Percentiles rank a stretch among this genome's conserved stretches.
phyloP scores from a whole-genome alignment of 2,329 filamentous ascomycete genomes.

The Pyricularia grisea region DNA sequence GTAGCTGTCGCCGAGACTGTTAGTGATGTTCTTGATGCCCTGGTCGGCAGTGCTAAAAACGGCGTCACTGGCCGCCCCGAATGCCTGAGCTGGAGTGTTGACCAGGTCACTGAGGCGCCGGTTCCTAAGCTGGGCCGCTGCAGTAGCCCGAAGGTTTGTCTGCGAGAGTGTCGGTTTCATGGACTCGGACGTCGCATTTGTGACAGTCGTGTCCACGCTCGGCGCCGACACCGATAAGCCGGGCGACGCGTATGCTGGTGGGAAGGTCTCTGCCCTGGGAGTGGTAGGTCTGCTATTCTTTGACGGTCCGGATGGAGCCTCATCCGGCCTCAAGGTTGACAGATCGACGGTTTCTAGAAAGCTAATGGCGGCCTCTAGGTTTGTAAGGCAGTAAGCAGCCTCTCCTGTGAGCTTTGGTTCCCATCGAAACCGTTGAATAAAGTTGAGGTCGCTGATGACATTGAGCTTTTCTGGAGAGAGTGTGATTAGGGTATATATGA shows the following conservation, averaged over 20 bases:
- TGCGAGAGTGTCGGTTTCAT: slow-evolving; percentile 28
- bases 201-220: slow-evolving; percentile 21
- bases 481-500: slow-evolving; percentile 94
- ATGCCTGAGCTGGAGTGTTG: slow-evolving; percentile 70
- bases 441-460: slow-evolving; percentile 88
- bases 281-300: slow-evolving; percentile 44
- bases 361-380: slow-evolving; percentile 86
- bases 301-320: slow-evolving; percentile 57
- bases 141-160: slow-evolving; percentile 26
- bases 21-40: slow-evolving; percentile 83
- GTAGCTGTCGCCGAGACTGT: slow-evolving; percentile 83
- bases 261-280: slow-evolving; percentile 44
- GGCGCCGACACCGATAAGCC: slow-evolving; percentile 25
- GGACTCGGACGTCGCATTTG: slow-evolving; percentile 19
- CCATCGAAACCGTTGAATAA: slow-evolving; percentile 86
- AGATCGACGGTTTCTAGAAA: slow-evolving; percentile 95
- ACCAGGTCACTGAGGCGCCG: slow-evolving; percentile 78
- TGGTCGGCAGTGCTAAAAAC: slow-evolving; percentile 86
- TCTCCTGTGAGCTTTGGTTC: slow-evolving; percentile 83
- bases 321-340: slow-evolving; percentile 75
- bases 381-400: slow-evolving; percentile 91
- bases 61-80: slow-evolving; percentile 75
- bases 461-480: slow-evolving; percentile 77
- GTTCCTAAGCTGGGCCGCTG: slow-evolving; percentile 47
- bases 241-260: slow-evolving; percentile 41